Base-by-base conservation (phyloP, 2,329 filamentous ascomycete species). In the Clonostachys byssicola region DNA sequence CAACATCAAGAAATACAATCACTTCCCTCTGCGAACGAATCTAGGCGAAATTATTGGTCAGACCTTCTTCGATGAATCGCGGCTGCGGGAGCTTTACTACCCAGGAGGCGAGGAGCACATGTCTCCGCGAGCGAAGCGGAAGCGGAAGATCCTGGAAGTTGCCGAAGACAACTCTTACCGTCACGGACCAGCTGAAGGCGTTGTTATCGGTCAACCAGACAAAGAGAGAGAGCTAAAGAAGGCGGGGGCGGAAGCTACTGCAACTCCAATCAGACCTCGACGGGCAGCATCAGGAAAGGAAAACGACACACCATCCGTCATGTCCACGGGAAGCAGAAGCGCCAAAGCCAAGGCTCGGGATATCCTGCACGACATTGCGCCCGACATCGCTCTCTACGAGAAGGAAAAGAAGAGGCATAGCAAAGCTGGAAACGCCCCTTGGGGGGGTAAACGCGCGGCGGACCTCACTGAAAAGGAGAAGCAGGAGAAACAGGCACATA, bases 21-120 rank as follows among this genome's bases (percentile, higher is more conserved):
- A 91, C 60, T 99, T 97, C 55, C 94, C 94, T 14, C 78, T 80
- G 12, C 81, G 91, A 48, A 97, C 92, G 3, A 97, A 99, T 61
- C 76, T 99, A 6, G 88, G 91, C 45, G 94, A 97, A 65, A 82
- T 97, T 47, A 89, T 96, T 49, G 94, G 94, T 17, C 89, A 95
- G 62, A 96, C 90, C 0, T 83, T 83, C 51, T 80, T 97, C 46
- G 86, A 96, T 50, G 73, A 80, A 56, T 59, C 68, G 12, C 67
- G 60, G 58, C 75, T 89, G 39, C 73, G 80, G 46, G 80, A 81
- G 8, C 71, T 88, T 10, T 91, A 91, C 63, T 87, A 85, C 51
- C 75, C 84, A 2, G 90, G 86, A 52, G 75, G 71, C 3, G 72
- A 75, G 5, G 72, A 73, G 40, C 60, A 60, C n/a, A 57, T 72